Evolutionary conservation across 805 yeast species (phyloP).

Genomic region (Cyberlindnera xylosilytica): DNA sequence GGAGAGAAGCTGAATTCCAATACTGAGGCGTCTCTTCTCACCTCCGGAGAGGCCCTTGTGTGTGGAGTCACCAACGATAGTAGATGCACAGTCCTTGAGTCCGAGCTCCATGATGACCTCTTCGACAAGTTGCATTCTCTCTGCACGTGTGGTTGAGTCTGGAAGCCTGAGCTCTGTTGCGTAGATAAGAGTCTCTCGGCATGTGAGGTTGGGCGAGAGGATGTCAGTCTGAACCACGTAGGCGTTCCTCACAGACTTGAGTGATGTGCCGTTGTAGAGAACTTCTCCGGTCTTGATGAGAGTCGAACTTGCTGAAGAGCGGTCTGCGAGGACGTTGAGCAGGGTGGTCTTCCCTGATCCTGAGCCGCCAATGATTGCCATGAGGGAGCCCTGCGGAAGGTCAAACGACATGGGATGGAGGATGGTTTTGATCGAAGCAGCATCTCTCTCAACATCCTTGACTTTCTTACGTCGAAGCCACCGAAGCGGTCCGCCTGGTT

Average conservation of each 20-base stretch:
- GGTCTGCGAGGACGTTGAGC: conserved; percentile 60
- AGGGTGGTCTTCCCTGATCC: conserved; percentile 88
- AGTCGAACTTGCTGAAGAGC: conserved; percentile 37
- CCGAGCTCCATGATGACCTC: conserved; percentile 68
- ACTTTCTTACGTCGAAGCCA: background rate
- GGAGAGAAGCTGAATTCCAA: conserved; percentile 77
- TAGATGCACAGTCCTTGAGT: conserved; percentile 62
- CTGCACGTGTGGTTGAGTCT: conserved; percentile 36
- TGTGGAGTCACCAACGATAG: conserved; percentile 54
- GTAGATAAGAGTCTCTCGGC: conserved; percentile 65
- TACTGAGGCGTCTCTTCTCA: conserved; percentile 73
- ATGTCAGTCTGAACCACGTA: conserved; percentile 79
- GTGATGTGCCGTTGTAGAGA: conserved; percentile 29
- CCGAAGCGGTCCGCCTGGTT: background rate
- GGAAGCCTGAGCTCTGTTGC: conserved; percentile 76
- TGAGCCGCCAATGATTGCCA: conserved; percentile 88
- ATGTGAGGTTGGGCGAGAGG: conserved; percentile 66
- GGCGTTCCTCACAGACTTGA: conserved; percentile 34
- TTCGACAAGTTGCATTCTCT: conserved; percentile 50
- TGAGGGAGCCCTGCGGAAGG: conserved; percentile 58
- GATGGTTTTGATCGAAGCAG: conserved; percentile 6
- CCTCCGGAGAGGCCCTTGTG: conserved; percentile 78
- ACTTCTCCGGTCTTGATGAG: conserved; percentile 42
- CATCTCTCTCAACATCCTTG: conserved; percentile 6
- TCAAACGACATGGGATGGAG: conserved; percentile 49